Percentiles rank a stretch among this genome's conserved stretches.
Conservation (phyloP, 495 filamentous ascomycete genomes). For the Aspergillus cristatus region DNA sequence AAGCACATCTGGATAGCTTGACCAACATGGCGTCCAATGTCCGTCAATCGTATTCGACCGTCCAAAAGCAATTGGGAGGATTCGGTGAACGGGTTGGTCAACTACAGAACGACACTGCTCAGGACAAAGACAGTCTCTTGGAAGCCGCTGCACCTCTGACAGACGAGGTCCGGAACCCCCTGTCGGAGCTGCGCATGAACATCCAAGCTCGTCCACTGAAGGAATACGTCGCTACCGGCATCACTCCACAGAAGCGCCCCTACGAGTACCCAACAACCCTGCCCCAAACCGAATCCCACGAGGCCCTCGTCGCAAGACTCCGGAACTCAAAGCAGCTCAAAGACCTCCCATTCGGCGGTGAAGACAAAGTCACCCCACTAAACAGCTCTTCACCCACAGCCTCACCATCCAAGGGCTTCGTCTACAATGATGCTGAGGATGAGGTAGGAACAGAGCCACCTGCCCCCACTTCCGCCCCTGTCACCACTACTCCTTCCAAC, state of each 20-base stretch:
- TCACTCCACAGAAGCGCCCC: constrained; percentile 67
- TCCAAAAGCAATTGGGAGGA: constrained; percentile 54
- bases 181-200: constrained; percentile 55
- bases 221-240: constrained; percentile 76
- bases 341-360: constrained; percentile 26
- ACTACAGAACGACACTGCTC: constrained; percentile 54
- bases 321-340: constrained; percentile 34
- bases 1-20: constrained; percentile 54
- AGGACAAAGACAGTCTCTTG: constrained; percentile 42
- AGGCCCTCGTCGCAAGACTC: constrained; percentile 52
- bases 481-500: constrained; percentile 26
- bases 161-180: constrained; percentile 53
- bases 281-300: constrained; percentile 67
- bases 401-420: constrained; percentile 30
- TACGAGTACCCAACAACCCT: constrained; percentile 71
- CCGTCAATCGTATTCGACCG: constrained; percentile 57
- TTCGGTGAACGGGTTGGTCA: constrained; percentile 52
- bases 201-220: constrained; percentile 52
- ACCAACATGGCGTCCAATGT: constrained; percentile 52
- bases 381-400: constrained; percentile 18
- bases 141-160: constrained; percentile 49
- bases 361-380: constrained; percentile 14
- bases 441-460: constrained; percentile 31
- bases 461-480: constrained; percentile 23
- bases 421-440: constrained; percentile 36